A percentile compares a stretch with the other conserved stretches of the same genome.
Conservation (phyloP, 495 filamentous ascomycete species). For the Neurospora tetrasperma region DNA sequence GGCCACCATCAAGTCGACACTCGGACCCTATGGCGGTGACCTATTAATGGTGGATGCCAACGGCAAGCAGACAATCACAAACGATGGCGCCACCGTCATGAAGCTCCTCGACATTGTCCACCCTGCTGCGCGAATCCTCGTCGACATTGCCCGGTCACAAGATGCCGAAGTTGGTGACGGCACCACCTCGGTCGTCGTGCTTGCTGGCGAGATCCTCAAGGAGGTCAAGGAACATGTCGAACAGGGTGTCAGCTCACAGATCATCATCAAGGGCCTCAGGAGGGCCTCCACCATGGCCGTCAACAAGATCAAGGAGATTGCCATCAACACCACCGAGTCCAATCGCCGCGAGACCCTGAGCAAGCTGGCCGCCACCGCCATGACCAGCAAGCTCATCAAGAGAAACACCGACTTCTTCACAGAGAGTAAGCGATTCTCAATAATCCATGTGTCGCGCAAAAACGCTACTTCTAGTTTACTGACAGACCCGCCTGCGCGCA, state of each 20-base stretch:
- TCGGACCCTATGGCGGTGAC: constrained; percentile 97
- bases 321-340: constrained; percentile 71
- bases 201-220: constrained; percentile 94
- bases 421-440: constrained; percentile 52
- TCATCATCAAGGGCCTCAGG: constrained; percentile 91
- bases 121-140: constrained; percentile 93
- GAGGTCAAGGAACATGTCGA: constrained; percentile 92
- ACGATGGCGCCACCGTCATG: constrained; percentile 99
- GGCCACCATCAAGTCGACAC: constrained; percentile 83
- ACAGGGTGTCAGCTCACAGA: constrained; percentile 92
- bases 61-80: constrained; percentile 93
- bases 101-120: constrained; percentile 97
- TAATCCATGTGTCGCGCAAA: constrained; percentile 15
- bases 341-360: constrained; percentile 83
- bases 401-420: constrained; percentile 95
- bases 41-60: constrained; percentile 91
- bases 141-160: constrained; percentile 96
- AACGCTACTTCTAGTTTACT: constrained; percentile 1
- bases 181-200: constrained; percentile 91
- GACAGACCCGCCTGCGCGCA: constrained; percentile 18
- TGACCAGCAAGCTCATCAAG: constrained; percentile 99
- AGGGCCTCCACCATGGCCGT: constrained; percentile 85
- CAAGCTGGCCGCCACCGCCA: constrained; percentile 90
- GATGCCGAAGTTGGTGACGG: constrained; percentile 98
- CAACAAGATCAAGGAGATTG: constrained; percentile 98